These are phyloP conservation scores for Waitea zeae DNA, from an alignment of 1,284 basidiomycete genomes.

Conservation along the genomic window DNA sequence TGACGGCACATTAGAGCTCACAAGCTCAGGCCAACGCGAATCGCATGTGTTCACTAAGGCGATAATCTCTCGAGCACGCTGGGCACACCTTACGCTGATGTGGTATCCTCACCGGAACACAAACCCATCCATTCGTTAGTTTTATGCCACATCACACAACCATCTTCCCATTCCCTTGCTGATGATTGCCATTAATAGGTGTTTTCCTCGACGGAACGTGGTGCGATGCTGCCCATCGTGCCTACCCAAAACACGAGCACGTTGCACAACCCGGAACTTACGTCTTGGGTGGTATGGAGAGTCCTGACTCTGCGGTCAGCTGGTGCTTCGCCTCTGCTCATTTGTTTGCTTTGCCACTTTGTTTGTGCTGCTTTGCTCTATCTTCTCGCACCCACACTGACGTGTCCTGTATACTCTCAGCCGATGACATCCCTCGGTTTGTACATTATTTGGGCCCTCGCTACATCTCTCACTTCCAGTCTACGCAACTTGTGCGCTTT, in stretches of 20 bases:
- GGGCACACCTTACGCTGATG: conserved; percentile 52
- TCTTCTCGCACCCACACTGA: background rate
- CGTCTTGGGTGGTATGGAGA: conserved; percentile 38
- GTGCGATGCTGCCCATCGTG: conserved; percentile 38
- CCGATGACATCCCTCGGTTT: conserved; percentile 47
- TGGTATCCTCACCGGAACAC: conserved; percentile 38
- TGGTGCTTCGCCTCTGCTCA: conserved; percentile 60
- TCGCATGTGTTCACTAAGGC: conserved; percentile 24
- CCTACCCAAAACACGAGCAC: conserved; percentile 36
- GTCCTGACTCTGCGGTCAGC: conserved; percentile 22
- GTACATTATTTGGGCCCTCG: conserved; percentile 64
- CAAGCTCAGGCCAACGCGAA: conserved; percentile 22
- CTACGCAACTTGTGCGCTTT: conserved; percentile 40
- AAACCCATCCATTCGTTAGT: conserved; percentile 45
- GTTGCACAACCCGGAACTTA: conserved; percentile 22
- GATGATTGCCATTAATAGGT: conserved; percentile 20
- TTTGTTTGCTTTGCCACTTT: conserved; percentile 38
- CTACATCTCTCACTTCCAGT: conserved; percentile 57
- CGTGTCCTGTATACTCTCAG: conserved; percentile 15
- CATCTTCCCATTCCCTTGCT: conserved; percentile 2
- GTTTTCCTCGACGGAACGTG: conserved; percentile 57
- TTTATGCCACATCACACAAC: background rate
- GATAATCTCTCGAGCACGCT: conserved; percentile 31
- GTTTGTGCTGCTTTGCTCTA: conserved; percentile 17
- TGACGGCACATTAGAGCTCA: conserved; percentile 38